These are phyloP conservation scores for Leccinum uliginosum DNA, from an alignment of 768 basidiomycete species.

Conservation along the genomic window DNA sequence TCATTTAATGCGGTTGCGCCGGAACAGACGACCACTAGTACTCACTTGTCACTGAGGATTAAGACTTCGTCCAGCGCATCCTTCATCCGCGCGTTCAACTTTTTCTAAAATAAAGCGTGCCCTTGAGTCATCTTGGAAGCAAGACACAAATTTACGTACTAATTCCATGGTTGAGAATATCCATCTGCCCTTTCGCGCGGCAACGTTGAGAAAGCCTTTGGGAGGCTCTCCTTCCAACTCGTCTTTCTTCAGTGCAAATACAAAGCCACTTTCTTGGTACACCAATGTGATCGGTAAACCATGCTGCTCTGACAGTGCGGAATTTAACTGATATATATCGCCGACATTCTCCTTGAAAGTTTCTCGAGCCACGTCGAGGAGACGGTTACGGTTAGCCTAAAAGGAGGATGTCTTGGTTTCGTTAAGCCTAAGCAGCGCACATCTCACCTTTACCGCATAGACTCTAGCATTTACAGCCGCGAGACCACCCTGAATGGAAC, in stretches of 20 bases:
- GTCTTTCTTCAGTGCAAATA: constrained; percentile 64
- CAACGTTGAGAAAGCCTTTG: constrained; percentile 64
- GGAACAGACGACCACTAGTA: background rate
- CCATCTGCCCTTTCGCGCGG: constrained; percentile 64
- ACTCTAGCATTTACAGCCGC: constrained; percentile 74
- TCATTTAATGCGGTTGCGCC: background rate
- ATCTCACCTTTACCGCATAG: constrained; percentile 75
- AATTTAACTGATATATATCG: constrained; percentile 74
- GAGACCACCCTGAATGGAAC: constrained; percentile 53
- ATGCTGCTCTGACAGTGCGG: constrained; percentile 55
- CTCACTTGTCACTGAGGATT: constrained; percentile 76
- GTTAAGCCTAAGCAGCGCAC: background rate
- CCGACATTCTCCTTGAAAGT: constrained; percentile 91
- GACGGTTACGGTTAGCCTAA: constrained; percentile 71
- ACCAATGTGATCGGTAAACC: constrained; percentile 60
- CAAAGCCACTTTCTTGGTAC: constrained; percentile 72
- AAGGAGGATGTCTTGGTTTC: background rate
- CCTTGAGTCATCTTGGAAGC: background rate
- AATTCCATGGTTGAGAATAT: constrained; percentile 78
- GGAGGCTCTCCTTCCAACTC: constrained; percentile 53
- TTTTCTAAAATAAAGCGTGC: constrained; percentile 50
- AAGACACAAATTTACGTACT: constrained; percentile 39
- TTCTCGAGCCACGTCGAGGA: constrained; percentile 92
- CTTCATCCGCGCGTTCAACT: constrained; percentile 84
- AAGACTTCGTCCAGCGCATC: constrained; percentile 89